Percentiles rank a stretch among this genome's conserved stretches.
phyloP scores from a whole-genome alignment of 768 basidiomycete genomes.

The Suillus luteus region DNA sequence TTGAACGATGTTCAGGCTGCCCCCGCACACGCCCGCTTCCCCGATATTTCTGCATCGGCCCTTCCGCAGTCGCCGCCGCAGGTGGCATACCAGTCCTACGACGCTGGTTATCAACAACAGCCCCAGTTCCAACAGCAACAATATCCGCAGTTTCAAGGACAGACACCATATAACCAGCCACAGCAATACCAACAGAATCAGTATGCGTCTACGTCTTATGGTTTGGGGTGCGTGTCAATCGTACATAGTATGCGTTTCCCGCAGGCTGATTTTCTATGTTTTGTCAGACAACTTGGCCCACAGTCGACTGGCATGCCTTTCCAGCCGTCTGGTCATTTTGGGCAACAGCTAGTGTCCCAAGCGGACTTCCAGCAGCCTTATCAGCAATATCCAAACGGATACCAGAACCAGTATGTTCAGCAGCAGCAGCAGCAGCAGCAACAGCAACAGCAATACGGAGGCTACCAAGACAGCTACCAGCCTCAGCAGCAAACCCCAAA shows the following conservation, averaged over 20 bases:
- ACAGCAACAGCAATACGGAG: slow-evolving; percentile 25
- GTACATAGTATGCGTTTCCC: slow-evolving; percentile 17
- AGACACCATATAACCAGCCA: slow-evolving; percentile 14
- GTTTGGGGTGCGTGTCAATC: slow-evolving; percentile 24
- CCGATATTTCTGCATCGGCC: slow-evolving; percentile 51
- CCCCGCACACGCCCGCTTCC: slow-evolving; percentile 56
- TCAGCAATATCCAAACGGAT: slow-evolving; percentile 25
- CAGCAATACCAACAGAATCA: slow-evolving; percentile 27
- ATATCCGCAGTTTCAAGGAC: slow-evolving; percentile 19
- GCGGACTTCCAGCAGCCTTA: slow-evolving; percentile 15
- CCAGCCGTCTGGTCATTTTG: slow-evolving; percentile 58
- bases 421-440: slow-evolving; percentile 17
- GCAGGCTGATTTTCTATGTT: slow-evolving; percentile 1
- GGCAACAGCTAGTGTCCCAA: slow-evolving; percentile 51
- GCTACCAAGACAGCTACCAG: slow-evolving; percentile 31
- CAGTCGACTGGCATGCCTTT: slow-evolving; percentile 38
- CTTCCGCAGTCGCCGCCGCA: slow-evolving; percentile 38
- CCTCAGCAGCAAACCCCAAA: slow-evolving; percentile 23
- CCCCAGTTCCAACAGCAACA: slow-evolving; percentile 36
- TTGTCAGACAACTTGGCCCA: slow-evolving; percentile 28
- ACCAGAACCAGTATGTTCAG: slow-evolving; percentile 26
- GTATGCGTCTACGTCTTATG: slow-evolving; percentile 25
- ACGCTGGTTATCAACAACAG: slow-evolving; percentile 35
- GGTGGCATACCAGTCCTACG: slow-evolving; percentile 19
- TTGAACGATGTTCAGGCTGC: slow-evolving; percentile 45